phyloP scores from a whole-genome alignment of 2,329 filamentous ascomycete genomes.

The Daldinia eschscholtzii region DNA sequence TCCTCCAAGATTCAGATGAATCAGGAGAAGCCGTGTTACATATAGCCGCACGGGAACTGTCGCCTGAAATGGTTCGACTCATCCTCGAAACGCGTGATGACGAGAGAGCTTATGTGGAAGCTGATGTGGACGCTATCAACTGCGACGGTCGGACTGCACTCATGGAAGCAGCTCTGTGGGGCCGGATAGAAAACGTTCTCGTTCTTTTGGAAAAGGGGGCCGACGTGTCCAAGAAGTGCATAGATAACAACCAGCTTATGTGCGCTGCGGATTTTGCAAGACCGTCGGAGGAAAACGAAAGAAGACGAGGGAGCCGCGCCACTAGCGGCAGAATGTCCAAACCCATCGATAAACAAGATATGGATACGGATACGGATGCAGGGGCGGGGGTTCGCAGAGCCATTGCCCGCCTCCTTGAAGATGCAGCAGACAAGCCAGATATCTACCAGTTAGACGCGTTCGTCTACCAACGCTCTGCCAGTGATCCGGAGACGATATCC shows the following conservation, averaged over 20 bases:
- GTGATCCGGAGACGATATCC: neutral
- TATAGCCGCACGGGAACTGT: neutral
- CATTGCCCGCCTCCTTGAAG: neutral
- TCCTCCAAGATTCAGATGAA: neutral
- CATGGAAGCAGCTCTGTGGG: neutral
- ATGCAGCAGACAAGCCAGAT: neutral
- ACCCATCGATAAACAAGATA: neutral
- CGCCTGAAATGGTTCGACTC: neutral
- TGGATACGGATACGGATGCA: neutral
- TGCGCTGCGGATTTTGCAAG: neutral
- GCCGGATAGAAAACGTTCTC: neutral
- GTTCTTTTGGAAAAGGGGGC: neutral
- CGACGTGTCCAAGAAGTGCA: neutral
- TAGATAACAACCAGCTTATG: neutral
- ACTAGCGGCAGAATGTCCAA: neutral
- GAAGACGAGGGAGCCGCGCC: neutral
- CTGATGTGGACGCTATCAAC: neutral
- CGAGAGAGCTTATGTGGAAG: neutral
- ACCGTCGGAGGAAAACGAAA: neutral
- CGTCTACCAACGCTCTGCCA: neutral
- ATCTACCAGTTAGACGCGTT: neutral
- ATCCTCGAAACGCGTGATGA: neutral
- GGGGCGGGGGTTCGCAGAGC: neutral
- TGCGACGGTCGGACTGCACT: neutral
- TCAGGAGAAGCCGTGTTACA: neutral